phyloP scores from a whole-genome alignment of 352 stramenopile species.

The Phytophthora crassamura region DNA sequence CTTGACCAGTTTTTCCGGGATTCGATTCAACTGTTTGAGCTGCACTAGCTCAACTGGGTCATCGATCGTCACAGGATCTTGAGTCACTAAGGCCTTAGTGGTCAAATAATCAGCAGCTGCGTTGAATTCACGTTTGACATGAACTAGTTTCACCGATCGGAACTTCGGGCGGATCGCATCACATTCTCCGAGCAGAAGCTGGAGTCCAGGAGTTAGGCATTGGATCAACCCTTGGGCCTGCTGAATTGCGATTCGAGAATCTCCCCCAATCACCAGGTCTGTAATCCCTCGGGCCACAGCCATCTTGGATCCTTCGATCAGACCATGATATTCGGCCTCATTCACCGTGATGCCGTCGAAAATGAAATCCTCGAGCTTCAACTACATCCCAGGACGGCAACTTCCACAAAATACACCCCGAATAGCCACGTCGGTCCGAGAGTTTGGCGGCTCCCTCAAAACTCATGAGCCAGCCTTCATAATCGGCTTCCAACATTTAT shows the following conservation, averaged over 20 bases:
- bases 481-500: too few relatives aligned
- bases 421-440: too few relatives aligned
- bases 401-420: too few relatives aligned
- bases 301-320: too few relatives aligned
- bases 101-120: conserved; percentile 1
- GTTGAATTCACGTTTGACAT: conserved; percentile 4
- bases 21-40: not conserved
- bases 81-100: not conserved
- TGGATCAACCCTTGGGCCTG: conserved; percentile 1
- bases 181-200: not conserved
- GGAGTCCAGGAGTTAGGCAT: not conserved
- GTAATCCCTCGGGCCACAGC: not conserved
- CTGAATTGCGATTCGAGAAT: not conserved
- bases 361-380: too few relatives aligned
- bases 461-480: too few relatives aligned
- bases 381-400: too few relatives aligned
- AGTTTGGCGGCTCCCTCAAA: too few relatives aligned
- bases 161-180: not conserved
- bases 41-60: not conserved
- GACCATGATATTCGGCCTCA: too few relatives aligned
- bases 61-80: not conserved
- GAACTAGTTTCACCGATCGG: not conserved
- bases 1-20: not conserved
- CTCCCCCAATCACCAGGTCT: not conserved
- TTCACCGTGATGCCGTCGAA: too few relatives aligned